phyloP scores from a whole-genome alignment of 441 rosid genomes.

The Populus trichocarpa region DNA sequence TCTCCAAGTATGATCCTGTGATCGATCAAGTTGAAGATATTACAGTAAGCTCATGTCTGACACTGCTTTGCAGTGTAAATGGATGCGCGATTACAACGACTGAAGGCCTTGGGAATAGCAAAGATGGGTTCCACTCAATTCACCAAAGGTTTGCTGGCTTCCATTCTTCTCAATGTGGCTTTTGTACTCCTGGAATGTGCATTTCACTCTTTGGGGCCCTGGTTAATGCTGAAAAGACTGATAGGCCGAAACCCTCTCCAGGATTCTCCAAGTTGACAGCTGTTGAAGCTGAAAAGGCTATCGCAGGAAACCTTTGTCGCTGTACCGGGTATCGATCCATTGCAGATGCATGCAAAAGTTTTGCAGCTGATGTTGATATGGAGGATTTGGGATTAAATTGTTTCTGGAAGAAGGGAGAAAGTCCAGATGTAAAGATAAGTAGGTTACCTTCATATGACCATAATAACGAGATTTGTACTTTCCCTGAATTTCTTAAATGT shows the following conservation, averaged over 20 bases:
- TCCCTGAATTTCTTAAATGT: conserved; percentile 62
- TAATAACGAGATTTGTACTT: conserved; percentile 28
- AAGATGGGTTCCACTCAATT: conserved; percentile 73
- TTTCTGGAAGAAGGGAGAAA: conserved; percentile 69
- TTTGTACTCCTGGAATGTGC: conserved; percentile 91
- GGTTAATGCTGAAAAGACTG: conserved; percentile 56
- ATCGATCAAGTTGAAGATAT: conserved; percentile 52
- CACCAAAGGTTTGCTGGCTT: conserved; percentile 72
- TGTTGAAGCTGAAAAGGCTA: conserved; percentile 71
- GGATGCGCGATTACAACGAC: conserved; percentile 69
- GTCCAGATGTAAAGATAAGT: conserved; percentile 29
- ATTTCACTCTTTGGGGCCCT: conserved; percentile 75
- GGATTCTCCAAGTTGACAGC: conserved; percentile 66
- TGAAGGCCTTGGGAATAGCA: conserved; percentile 86
- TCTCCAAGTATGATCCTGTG: conserved; percentile 56
- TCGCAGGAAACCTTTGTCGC: conserved; percentile 77
- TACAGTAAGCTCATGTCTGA: conserved; percentile 75
- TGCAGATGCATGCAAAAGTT: conserved; percentile 87
- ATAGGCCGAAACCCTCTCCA: conserved; percentile 32
- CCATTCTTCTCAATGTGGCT: conserved; percentile 92
- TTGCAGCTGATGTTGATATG: conserved; percentile 73
- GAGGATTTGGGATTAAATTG: conserved; percentile 83
- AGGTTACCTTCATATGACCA: conserved; percentile 40
- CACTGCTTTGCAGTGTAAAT: conserved; percentile 72
- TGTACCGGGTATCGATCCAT: conserved; percentile 93